Evolutionary conservation across 305 asterid species (phyloP), one percentile per base, ranked within the genome.

Genomic region (Solanum hybrid): DNA sequence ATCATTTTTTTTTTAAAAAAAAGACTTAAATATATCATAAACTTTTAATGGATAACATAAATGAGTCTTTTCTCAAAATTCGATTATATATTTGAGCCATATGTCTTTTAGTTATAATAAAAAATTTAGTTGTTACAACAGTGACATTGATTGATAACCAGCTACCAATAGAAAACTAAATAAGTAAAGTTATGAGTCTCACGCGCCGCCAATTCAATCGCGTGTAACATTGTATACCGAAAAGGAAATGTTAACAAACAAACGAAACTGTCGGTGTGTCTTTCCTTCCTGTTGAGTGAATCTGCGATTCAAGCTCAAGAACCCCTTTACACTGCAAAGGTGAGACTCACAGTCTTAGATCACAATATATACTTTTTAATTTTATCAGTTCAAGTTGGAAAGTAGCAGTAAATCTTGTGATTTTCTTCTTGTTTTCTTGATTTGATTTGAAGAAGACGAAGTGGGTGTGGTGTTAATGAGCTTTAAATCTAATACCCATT

Each of bases 191-290:
- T n/a, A 68, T 38, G 68, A 4, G 10, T 81, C 37, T 82, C 87
- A 41, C 87, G 87, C 15, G 37, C 87, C 70, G 5, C 32, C 77
- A 11, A 70, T 39, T 81, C 87, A 81, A 39, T 4, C 87, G 87
- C 36, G 87, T 39, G 37, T 37, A 24, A 11, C 22, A 51, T 51
- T 79, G 20, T 5, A 80, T 39, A 39, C 51, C 51, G 51, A 39
- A 39, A 39, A 39, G 51, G 51, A 39, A 39, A 39, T 38, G 86
- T 11, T 77, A 80, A 38, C 86, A 73, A 73, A 89, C 79, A 65
- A 22, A 22, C 73, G 20, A 88, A 70, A 90, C 86, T 90, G 92
- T 90, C 92, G 90, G 77, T 70, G 77, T 24, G 77, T 70, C 77
- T 70, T 11, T 24, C 17, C 2, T 13, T 26, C 6, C 17, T 70